A percentile compares a stretch with the other conserved stretches of the same genome.
These are phyloP conservation scores for Ambispora gerdemannii DNA, from an alignment of 192 early-diverging fungal genomes.

Conservation along the genomic window DNA sequence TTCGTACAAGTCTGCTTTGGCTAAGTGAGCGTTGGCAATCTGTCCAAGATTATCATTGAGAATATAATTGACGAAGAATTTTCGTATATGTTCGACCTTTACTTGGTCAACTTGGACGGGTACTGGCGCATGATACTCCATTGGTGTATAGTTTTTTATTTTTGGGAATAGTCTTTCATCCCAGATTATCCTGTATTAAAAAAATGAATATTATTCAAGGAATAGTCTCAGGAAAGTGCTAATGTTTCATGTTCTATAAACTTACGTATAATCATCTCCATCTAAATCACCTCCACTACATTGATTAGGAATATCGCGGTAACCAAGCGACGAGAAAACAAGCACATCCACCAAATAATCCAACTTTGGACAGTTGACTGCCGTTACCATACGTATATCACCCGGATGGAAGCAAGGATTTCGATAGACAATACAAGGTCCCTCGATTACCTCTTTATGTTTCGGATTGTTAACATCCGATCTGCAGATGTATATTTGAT, in stretches of 20 bases:
- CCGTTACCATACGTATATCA: slow-evolving; percentile 56
- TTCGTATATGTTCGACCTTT: slow-evolving; percentile 46
- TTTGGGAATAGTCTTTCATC: slow-evolving; percentile 48
- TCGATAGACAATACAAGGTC: slow-evolving; percentile 46
- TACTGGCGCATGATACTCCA: slow-evolving; percentile 51
- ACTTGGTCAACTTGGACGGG: slow-evolving; percentile 39
- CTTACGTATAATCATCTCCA: slow-evolving; percentile 71
- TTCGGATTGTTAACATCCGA: slow-evolving; percentile 30
- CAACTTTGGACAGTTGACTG: slow-evolving; percentile 50
- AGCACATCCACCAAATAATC: slow-evolving; percentile 61
- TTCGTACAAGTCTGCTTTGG: slow-evolving; percentile 49
- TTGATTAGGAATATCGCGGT: slow-evolving; percentile 69
- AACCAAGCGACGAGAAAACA: slow-evolving; percentile 67
- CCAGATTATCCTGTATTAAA: slow-evolving; percentile 50
- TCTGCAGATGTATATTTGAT: slow-evolving; percentile 53
- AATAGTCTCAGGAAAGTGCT: background rate
- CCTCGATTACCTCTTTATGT: slow-evolving; percentile 35
- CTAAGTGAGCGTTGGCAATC: slow-evolving; percentile 70
- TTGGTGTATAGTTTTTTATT: slow-evolving; percentile 39
- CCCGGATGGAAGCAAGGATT: slow-evolving; percentile 69
- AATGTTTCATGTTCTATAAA: background rate
- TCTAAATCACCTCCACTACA: slow-evolving; percentile 82
- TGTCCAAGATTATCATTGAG: slow-evolving; percentile 60
- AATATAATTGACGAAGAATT: slow-evolving; percentile 68
- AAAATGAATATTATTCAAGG: slow-evolving; percentile 11